Evolutionary conservation across 768 basidiomycete genomes (phyloP).

Genomic region (Amanita inopinata): DNA sequence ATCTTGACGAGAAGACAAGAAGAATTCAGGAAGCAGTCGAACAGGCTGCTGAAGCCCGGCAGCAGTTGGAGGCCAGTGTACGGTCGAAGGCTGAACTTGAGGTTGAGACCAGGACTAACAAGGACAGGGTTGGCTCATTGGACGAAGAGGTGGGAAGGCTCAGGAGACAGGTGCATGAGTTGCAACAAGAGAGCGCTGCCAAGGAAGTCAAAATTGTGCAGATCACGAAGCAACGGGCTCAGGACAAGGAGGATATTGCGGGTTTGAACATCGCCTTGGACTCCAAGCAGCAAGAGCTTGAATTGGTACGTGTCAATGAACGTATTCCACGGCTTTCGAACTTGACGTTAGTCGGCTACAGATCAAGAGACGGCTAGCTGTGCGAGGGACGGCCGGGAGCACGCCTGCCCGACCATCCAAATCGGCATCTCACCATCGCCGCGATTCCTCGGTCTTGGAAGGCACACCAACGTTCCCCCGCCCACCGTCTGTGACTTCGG

Average conservation of each 20-base stretch:
- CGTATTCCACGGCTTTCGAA: not conserved
- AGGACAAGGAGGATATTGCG: constrained; percentile 67
- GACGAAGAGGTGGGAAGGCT: constrained; percentile 52
- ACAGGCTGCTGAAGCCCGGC: constrained; percentile 36
- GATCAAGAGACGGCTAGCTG: constrained; percentile 56
- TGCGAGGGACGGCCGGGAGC: constrained; percentile 44
- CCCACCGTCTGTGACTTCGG: constrained; percentile 49
- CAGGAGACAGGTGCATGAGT: constrained; percentile 50
- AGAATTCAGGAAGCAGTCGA: constrained; percentile 35
- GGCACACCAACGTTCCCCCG: constrained; percentile 41
- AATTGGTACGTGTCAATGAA: constrained; percentile 49
- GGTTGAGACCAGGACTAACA: constrained; percentile 34
- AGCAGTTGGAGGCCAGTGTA: constrained; percentile 39
- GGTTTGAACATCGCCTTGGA: constrained; percentile 90
- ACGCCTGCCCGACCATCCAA: constrained; percentile 43
- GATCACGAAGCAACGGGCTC: constrained; percentile 51
- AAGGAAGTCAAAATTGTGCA: constrained; percentile 76
- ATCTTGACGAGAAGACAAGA: constrained; percentile 37
- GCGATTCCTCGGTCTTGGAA: constrained; percentile 48
- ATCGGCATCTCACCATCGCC: constrained; percentile 25
- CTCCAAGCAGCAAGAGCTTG: constrained; percentile 90
- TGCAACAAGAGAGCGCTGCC: constrained; percentile 76
- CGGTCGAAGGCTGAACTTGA: constrained; percentile 48
- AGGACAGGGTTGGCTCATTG: constrained; percentile 39
- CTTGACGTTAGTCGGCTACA: constrained; percentile 18